These are phyloP conservation scores for Mycena chlorophos DNA, from an alignment of 768 basidiomycete genomes.

Conservation along the genomic window DNA sequence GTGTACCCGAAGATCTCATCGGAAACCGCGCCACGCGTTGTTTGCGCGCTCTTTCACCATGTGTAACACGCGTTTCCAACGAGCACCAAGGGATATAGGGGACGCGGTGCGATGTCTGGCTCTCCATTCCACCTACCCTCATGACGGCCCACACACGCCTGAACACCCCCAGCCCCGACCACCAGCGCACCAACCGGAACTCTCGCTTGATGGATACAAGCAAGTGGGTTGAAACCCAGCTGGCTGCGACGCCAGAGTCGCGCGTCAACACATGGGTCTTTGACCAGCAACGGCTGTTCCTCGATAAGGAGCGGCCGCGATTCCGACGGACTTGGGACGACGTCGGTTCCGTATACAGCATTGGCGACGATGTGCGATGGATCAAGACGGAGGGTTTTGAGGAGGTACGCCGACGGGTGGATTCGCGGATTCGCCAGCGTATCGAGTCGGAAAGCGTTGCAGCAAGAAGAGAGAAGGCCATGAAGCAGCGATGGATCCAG, in stretches of 20 bases:
- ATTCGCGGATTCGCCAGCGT: slow-evolving; percentile 40
- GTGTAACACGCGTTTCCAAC: too few relatives aligned
- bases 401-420: slow-evolving; percentile 46
- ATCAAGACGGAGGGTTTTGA: slow-evolving; percentile 15
- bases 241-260: slow-evolving; percentile 42
- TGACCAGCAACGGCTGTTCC: slow-evolving; percentile 52
- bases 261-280: slow-evolving; percentile 67
- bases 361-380: slow-evolving; percentile 1
- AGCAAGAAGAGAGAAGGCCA: slow-evolving; percentile 42
- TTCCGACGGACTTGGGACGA: slow-evolving; percentile 52
- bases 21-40: too few relatives aligned
- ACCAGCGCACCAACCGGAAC: slow-evolving; percentile 2
- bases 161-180: slow-evolving; percentile 2
- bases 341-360: slow-evolving; percentile 49
- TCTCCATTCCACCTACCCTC: too few relatives aligned
- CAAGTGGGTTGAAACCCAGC: slow-evolving; percentile 56
- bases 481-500: slow-evolving; percentile 55
- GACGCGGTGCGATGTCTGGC: too few relatives aligned
- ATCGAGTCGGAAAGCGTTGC: slow-evolving; percentile 45
- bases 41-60: too few relatives aligned
- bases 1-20: too few relatives aligned
- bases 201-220: slow-evolving; percentile 47
- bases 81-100: too few relatives aligned
- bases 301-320: slow-evolving; percentile 29
- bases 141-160: too few relatives aligned